Percentiles rank a stretch among this genome's conserved stretches.
These are phyloP conservation scores for Thermothielavioides terrestris DNA, from an alignment of 495 filamentous ascomycete species.

Conservation along the genomic window DNA sequence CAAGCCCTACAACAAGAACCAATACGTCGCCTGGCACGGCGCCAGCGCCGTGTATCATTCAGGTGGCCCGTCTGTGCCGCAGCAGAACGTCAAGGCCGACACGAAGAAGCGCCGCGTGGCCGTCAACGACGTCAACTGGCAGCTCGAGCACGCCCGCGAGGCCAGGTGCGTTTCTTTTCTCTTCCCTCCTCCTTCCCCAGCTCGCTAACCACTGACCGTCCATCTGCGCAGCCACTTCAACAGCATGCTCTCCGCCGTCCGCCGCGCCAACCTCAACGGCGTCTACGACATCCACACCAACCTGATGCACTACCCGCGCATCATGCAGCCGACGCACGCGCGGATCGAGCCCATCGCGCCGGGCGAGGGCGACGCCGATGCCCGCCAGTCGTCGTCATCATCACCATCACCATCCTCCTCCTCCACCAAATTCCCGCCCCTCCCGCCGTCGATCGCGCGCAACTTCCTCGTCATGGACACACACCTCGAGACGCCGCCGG, in stretches of 20 bases:
- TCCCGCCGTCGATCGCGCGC: slow-evolving; percentile 56
- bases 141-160: slow-evolving; percentile 84
- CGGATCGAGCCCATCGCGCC: slow-evolving; percentile 60
- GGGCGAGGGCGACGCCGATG: slow-evolving; percentile 10
- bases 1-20: slow-evolving; percentile 82
- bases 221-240: slow-evolving; percentile 77
- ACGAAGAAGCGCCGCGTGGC: slow-evolving; percentile 74
- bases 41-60: slow-evolving; percentile 93
- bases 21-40: slow-evolving; percentile 97
- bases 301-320: slow-evolving; percentile 71
- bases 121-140: slow-evolving; percentile 97
- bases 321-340: slow-evolving; percentile 83
- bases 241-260: slow-evolving; percentile 50
- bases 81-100: slow-evolving; percentile 61
- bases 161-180: slow-evolving; percentile 55
- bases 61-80: slow-evolving; percentile 64
- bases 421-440: slow-evolving; percentile 49
- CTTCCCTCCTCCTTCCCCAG: neutral
- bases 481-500: slow-evolving; percentile 50
- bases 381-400: slow-evolving; percentile 9
- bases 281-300: slow-evolving; percentile 94
- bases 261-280: slow-evolving; percentile 61
- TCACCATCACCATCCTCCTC: too few species aligned
- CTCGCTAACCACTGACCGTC: slow-evolving; percentile 11
- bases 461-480: slow-evolving; percentile 73